phyloP scores from a whole-genome alignment of 257 asterid species.

The Jacaranda mimosifolia region DNA sequence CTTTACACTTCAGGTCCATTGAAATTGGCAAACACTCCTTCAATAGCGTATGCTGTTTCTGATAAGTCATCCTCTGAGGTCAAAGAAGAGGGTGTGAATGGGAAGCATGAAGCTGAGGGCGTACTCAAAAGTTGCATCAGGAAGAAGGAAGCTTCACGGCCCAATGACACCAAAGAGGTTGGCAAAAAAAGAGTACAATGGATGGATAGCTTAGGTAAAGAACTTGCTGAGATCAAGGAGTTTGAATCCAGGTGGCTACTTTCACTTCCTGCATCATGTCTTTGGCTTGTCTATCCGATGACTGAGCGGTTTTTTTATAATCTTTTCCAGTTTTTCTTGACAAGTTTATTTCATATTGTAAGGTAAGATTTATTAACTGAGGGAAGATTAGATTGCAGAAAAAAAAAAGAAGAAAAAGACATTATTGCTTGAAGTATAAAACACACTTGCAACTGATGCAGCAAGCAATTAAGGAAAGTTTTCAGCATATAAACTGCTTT shows the following conservation, averaged over 20 bases:
- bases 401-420: too few relatives aligned
- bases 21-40: conserved; percentile 62
- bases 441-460: too few relatives aligned
- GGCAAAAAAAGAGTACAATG: conserved; percentile 73
- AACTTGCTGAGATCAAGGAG: conserved; percentile 79
- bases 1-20: conserved; percentile 56
- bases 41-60: conserved; percentile 45
- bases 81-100: conserved; percentile 33
- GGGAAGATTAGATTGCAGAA: too few relatives aligned
- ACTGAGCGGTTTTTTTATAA: not conserved
- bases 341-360: not conserved
- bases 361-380: not conserved
- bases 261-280: not conserved
- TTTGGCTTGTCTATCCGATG: not conserved
- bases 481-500: too few relatives aligned
- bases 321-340: not conserved
- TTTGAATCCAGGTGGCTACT: conserved; percentile 74
- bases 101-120: conserved; percentile 31
- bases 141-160: conserved; percentile 38
- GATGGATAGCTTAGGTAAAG: conserved; percentile 73
- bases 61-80: conserved; percentile 33
- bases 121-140: conserved; percentile 69
- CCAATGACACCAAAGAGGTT: conserved; percentile 26
- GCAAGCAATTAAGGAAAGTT: too few relatives aligned
- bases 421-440: too few relatives aligned